Evolutionary conservation across 1,284 basidiomycete genomes (phyloP), one percentile per base, ranked within the genome.

Genomic region (Phellopilus nigrolimitatus): DNA sequence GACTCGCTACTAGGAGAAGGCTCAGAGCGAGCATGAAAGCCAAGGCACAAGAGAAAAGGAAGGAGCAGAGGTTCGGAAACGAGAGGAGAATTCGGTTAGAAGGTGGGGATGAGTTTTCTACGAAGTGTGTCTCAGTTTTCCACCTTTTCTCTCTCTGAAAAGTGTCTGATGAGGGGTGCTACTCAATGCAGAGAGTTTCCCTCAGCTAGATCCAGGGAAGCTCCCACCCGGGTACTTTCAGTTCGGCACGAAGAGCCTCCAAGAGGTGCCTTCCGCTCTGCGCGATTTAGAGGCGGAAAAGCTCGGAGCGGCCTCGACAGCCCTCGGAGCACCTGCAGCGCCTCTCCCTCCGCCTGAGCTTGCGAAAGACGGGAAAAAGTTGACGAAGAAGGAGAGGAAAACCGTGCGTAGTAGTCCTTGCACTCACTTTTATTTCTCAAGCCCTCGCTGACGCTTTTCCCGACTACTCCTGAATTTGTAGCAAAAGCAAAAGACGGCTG

Each of bases 401-500:
- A 79, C 78, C 59, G 88, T 88, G 60, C 43, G 71, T n/a, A n/a
- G n/a, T n/a, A n/a, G n/a, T 62, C 47, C 47, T 15, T 45, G 24
- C 12, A 51, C 13, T 36, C 24, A 21, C 28, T 44, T 33, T 57
- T 37, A 9, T 12, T 47, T 37, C 44, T 39, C 30, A 12, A n/a
- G 22, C 13, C 12, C 5, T 27, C 7, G 39, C 22, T 33, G 8
- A 53, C 50, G 19, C 34, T 27, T 19, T 24, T 37, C 27, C 42
- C 8, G 17, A 28, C 40, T n/a, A 12, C 34, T 21, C 24, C 31
- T 22, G 54, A 28, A 48, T 28, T 30, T 46, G 21, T 56, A 91
- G 86, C 64, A 88, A 30, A 83, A 78, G 63, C 79, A 80, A 56
- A 79, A 80, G 52, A 91, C 91, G 0, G 80, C 91, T 0, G 93